These are phyloP conservation scores for Diaporthe citri DNA, from an alignment of 2,329 filamentous ascomycete species.

Conservation along the genomic window DNA sequence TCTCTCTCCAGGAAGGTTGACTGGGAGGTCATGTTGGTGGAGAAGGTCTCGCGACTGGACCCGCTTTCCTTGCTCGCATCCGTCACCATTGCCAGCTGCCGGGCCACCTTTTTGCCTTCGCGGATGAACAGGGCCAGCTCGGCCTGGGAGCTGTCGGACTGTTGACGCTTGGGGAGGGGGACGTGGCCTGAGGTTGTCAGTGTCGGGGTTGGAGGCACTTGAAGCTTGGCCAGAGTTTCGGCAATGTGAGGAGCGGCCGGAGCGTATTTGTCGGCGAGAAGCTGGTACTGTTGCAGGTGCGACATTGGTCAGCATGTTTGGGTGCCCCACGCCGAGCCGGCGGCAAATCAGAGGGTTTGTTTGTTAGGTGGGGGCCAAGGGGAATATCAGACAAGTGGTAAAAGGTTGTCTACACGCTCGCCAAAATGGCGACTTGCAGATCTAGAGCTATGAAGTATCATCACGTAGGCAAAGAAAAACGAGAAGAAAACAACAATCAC, in stretches of 20 bases:
- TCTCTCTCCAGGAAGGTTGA: conserved; percentile 84
- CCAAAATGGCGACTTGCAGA: conserved; percentile 40
- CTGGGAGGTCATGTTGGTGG: conserved; percentile 63
- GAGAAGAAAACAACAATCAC: conserved; percentile 42
- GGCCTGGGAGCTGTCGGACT: conserved; percentile 61
- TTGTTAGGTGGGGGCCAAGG: conserved; percentile 9
- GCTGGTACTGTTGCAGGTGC: conserved; percentile 66
- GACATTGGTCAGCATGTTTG: conserved; percentile 32
- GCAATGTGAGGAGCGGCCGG: conserved; percentile 74
- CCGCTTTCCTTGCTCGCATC: conserved; percentile 64
- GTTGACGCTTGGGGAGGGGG: conserved; percentile 65
- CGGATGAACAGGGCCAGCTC: conserved; percentile 74
- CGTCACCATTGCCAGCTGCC: conserved; percentile 60
- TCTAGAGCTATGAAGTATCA: conserved; percentile 53
- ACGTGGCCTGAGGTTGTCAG: conserved; percentile 64
- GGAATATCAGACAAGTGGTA: conserved; percentile 40
- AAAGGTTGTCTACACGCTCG: conserved; percentile 40
- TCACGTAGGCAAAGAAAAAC: conserved; percentile 50
- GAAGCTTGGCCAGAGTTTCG: conserved; percentile 75
- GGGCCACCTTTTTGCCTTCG: conserved; percentile 72
- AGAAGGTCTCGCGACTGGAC: conserved; percentile 62
- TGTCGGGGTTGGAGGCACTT: conserved; percentile 69
- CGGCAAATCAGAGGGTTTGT: conserved; percentile 30
- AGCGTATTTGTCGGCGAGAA: conserved; percentile 76
- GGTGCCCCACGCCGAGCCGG: conserved; percentile 4